These are phyloP conservation scores for Chytriomyces confervae DNA, from an alignment of 192 early-diverging fungal species.

Conservation along the genomic window DNA sequence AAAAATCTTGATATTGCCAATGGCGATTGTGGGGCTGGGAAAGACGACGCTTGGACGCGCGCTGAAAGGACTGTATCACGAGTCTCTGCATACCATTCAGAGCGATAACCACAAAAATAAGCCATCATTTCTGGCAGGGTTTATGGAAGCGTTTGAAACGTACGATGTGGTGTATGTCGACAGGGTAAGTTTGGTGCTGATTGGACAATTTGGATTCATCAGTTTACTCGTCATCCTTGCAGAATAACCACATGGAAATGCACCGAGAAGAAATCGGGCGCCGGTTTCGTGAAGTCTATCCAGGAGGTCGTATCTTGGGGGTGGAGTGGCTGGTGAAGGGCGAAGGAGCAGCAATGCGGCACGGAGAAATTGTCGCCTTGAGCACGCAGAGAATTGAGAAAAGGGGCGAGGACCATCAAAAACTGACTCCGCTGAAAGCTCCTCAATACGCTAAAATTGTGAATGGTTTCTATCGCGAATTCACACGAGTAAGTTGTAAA, in stretches of 20 bases:
- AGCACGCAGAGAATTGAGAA: constrained; percentile 59
- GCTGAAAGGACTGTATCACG: constrained; percentile 33
- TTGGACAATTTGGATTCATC: not conserved
- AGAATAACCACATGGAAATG: constrained; percentile 68
- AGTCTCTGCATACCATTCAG: constrained; percentile 64
- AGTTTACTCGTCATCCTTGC: not conserved
- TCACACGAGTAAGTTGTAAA: not conserved
- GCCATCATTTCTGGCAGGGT: constrained; percentile 59
- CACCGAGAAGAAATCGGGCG: constrained; percentile 60
- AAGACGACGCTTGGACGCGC: constrained; percentile 55
- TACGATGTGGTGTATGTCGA: constrained; percentile 79
- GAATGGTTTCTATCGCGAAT: constrained; percentile 16
- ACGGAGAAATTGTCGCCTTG: constrained; percentile 57
- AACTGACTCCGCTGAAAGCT: constrained; percentile 70
- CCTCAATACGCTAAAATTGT: constrained; percentile 49
- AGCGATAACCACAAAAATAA: constrained; percentile 79
- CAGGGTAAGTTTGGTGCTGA: constrained; percentile 25
- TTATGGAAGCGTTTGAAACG: constrained; percentile 62
- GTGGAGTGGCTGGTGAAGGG: constrained; percentile 76
- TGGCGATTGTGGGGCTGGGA: constrained; percentile 82
- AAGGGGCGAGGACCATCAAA: constrained; percentile 83
- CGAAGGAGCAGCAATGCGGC: constrained; percentile 28
- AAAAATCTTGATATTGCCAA: constrained; percentile 67
- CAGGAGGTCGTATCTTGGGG: constrained; percentile 70
- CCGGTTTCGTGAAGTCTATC: constrained; percentile 58